Evolutionary conservation across 208 protist species (phyloP).

Genomic region (Leishmania amazonensis): DNA sequence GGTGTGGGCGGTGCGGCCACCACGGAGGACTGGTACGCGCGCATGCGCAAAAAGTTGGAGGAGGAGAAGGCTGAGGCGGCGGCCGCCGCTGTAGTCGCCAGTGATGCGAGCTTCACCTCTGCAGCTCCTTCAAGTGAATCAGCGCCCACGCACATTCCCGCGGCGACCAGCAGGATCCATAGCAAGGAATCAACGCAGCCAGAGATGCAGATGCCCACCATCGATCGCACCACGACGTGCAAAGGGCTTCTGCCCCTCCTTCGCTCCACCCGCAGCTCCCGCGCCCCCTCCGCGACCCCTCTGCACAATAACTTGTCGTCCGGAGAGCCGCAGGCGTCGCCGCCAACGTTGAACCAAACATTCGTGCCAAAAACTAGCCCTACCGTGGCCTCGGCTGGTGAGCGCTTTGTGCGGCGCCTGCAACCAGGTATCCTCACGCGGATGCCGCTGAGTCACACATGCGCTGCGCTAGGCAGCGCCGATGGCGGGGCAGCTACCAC

Average conservation of each 20-base stretch:
- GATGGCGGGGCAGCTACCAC: not conserved
- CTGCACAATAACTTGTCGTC: not conserved
- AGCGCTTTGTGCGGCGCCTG: not conserved
- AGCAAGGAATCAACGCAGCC: not conserved
- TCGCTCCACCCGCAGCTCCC: too few relatives aligned
- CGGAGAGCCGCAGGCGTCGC: too few relatives aligned
- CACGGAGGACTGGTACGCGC: slow-evolving; percentile 68
- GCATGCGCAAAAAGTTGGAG: slow-evolving; percentile 47
- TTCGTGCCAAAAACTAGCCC: not conserved
- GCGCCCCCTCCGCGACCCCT: not conserved
- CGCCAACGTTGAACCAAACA: not conserved
- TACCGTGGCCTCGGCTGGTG: not conserved
- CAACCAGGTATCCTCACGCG: not conserved
- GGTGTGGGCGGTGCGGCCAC: slow-evolving; percentile 41
- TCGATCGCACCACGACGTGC: not conserved
- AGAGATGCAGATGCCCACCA: not conserved
- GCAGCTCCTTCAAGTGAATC: not conserved
- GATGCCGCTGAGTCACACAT: slow-evolving; percentile 8
- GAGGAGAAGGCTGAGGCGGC: slow-evolving; percentile 29
- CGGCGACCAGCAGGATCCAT: not conserved
- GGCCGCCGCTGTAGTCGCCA: not conserved
- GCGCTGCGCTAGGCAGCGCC: not conserved
- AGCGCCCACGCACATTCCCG: not conserved
- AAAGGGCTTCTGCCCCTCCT: not conserved
- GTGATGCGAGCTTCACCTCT: not conserved